Evolutionary conservation across 106 monocot species (phyloP).

Genomic region (Ottelia alismoides): DNA sequence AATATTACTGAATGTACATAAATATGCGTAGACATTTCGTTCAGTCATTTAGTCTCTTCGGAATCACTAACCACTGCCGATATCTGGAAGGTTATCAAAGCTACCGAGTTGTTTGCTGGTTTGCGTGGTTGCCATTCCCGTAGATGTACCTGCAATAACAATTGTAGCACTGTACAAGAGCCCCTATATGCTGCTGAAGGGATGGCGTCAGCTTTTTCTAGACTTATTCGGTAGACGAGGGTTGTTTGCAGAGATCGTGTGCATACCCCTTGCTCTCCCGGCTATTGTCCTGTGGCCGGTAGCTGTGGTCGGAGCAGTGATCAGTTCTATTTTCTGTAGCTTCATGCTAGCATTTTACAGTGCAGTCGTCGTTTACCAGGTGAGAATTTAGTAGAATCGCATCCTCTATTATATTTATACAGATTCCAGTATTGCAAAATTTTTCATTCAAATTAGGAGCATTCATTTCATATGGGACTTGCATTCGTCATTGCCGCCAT

Average conservation of each 20-base stretch:
- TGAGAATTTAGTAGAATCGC: slow-evolving; percentile 7
- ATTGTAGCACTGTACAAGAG: slow-evolving; percentile 58
- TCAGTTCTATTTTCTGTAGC: slow-evolving; percentile 50
- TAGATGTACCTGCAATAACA: slow-evolving; percentile 49
- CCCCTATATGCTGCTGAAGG: slow-evolving; percentile 79
- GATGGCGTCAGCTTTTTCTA: slow-evolving; percentile 54
- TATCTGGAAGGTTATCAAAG: slow-evolving; percentile 53
- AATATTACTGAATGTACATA: too few relatives aligned
- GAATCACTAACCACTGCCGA: too few relatives aligned
- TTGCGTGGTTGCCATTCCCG: slow-evolving; percentile 32
- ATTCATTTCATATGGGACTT: slow-evolving; percentile 67
- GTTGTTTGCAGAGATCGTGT: slow-evolving; percentile 69
- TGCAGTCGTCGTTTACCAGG: slow-evolving; percentile 59
- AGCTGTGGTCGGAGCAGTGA: slow-evolving; percentile 48
- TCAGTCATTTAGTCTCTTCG: too few relatives aligned
- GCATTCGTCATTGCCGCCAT: slow-evolving; percentile 59
- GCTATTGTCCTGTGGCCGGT: slow-evolving; percentile 81
- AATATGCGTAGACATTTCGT: too few relatives aligned
- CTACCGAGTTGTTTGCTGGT: slow-evolving; percentile 53
- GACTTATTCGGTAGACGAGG: slow-evolving; percentile 80
- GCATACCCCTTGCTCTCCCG: slow-evolving; percentile 79
- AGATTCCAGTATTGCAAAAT: too few relatives aligned
- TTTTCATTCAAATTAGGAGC: too few relatives aligned
- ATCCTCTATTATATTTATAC: too few relatives aligned
- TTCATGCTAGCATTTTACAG: slow-evolving; percentile 63